Evolutionary conservation across 371 early-diverging fungal genomes (phyloP), one percentile per base, ranked within the genome.

Genomic region (Lichtheimia corymbifera): DNA sequence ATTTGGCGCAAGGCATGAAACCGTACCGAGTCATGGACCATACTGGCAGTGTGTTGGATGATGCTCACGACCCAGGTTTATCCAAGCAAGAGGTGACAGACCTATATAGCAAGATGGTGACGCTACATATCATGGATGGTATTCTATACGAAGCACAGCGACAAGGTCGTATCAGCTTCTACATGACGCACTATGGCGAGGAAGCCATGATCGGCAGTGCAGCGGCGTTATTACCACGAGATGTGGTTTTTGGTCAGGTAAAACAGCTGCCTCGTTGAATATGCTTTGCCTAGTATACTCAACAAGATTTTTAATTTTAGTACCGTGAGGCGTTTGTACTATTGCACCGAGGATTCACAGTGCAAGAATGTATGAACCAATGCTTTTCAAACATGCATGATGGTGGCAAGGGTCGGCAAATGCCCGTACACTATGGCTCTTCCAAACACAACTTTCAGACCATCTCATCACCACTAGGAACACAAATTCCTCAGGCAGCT

Each of bases 171-270:
- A 96, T 98, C 59, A 92, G 93, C 59, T 98, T 98, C 63, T 98
- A 98, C 80, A 97, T 97, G 97, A 98, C 98, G 40, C 91, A 87
- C 71, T 96, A 93, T 79, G 98, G 98, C 50, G 98, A 98, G 80
- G 98, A 98, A 75, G 98, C 96, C 17, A 88, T 91, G 71, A 88
- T 97, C 58, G 97, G 95, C 24, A 85, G 83, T 57, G 96, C 97
- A 2, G 95, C 93, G 28, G 98, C 96, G 6, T 77, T 98, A 25
- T 78, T 84, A 15, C 68, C 80, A 18, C 85, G 90, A 53, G 98
- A 98, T 70, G 88, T 93, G 13, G 84, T 98, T 13, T 96, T 89
- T 77, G 97, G 96, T 27, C 95, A 94, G 77, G 90, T 91, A 82
- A 50, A 35, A 11, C 35, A 35, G 9, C 35, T 35, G 11, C 35